Percentiles rank a stretch among this genome's conserved stretches.
These are phyloP conservation scores for Lactarius psammicola DNA, from an alignment of 768 basidiomycete species.

Conservation along the genomic window DNA sequence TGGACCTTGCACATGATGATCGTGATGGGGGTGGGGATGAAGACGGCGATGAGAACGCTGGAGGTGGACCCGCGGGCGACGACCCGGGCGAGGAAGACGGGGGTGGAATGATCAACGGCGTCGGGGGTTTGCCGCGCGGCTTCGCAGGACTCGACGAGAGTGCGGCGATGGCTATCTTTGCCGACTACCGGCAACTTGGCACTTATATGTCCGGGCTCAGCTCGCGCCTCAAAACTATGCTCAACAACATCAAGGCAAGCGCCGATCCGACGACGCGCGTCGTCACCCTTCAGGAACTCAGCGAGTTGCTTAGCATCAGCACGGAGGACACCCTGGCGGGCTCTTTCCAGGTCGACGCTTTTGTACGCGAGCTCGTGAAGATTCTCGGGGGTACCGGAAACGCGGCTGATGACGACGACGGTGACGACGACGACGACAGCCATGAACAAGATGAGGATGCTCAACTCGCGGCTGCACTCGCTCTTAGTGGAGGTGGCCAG, in stretches of 20 bases:
- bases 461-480: slow-evolving; percentile 82
- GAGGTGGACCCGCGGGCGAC: slow-evolving; percentile 36
- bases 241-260: slow-evolving; percentile 82
- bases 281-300: slow-evolving; percentile 88
- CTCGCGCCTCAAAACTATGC: slow-evolving; percentile 83
- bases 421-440: slow-evolving; percentile 56
- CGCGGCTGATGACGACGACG: slow-evolving; percentile 71
- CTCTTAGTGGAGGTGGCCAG: slow-evolving; percentile 66
- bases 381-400: slow-evolving; percentile 81
- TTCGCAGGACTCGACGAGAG: slow-evolving; percentile 54
- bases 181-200: slow-evolving; percentile 84
- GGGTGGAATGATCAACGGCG: slow-evolving; percentile 37
- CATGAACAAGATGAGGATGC: slow-evolving; percentile 79
- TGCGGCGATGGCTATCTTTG: slow-evolving; percentile 76
- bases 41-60: slow-evolving; percentile 45
- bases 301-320: slow-evolving; percentile 92
- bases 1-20: slow-evolving; percentile 45
- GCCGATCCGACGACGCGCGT: slow-evolving; percentile 85
- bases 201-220: slow-evolving; percentile 92
- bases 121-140: slow-evolving; percentile 24
- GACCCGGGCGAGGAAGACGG: slow-evolving; percentile 38
- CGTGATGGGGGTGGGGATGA: slow-evolving; percentile 52
- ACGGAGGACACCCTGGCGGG: slow-evolving; percentile 96
- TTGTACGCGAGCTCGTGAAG: slow-evolving; percentile 87
- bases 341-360: slow-evolving; percentile 92